Evolutionary conservation across 1,284 basidiomycete species (phyloP), one percentile per base, ranked within the genome.

Genomic region (Ustilago trichophora): DNA sequence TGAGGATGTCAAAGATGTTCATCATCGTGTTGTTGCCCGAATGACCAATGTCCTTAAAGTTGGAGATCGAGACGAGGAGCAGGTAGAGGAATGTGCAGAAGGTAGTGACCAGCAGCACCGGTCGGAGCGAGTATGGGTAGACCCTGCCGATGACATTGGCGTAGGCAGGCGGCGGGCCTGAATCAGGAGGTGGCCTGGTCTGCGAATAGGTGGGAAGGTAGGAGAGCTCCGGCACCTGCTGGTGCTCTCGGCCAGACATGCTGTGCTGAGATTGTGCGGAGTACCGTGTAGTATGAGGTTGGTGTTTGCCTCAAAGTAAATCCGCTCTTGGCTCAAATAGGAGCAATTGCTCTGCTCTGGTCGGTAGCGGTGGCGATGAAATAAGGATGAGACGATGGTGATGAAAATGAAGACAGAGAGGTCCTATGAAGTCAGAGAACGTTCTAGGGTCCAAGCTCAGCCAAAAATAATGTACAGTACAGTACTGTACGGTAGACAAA

Each of bases 21-120:
- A 74, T 60, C 31, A 48, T 66, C n/a, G 44, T 35, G 21, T 63
- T 67, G 51, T 72, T 68, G 33, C 57, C 50, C 2, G 40, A 36
- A 33, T 42, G 16, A 12, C 35, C 52, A 15, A 69, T 34, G 36
- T 58, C 56, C 25, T 55, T 54, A 41, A 77, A 73, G 41, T 71
- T 51, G 36, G 56, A 52, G 40, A 59, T 58, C 21, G 70, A 59
- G 13, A 63, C 38, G 13, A 75, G 48, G 24, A 72, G 26, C 16
- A 75, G 71, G 50, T 76, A 77, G 55, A 75, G 44, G 35, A 67
- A 50, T 22, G 68, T 72, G 42, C 73, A 44, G 50, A 76, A 53
- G n/a, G 72, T 57, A 16, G 72, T 70, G 44, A 77, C 53, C 36
- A 77, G 49, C 32, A 77, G 31, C 37, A 77, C 59, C 1, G 73